Evolutionary conservation across 306 rosid species (phyloP), one percentile per base, ranked within the genome.

Genomic region (Adenanthera pavonina): DNA sequence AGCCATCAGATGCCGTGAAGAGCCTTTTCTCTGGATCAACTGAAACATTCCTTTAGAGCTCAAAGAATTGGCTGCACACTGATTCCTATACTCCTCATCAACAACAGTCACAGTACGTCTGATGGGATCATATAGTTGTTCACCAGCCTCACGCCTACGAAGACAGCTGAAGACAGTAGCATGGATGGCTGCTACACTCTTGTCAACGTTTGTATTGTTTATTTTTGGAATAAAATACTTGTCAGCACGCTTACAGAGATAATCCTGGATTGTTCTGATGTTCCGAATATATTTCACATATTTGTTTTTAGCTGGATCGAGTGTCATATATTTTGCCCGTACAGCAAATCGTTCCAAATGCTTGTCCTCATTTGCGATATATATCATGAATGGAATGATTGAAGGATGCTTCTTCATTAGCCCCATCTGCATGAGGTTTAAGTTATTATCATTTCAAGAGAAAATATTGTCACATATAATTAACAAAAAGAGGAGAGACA

Each of bases 341-440:
- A 92, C 97, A 20, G 97, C 97, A 87, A 92, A 92, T 72, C 95
- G 82, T 82, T 92, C 97, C 91, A 91, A 38, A 85, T 92, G 97
- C 81, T 92, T 92, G 40, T 92, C 97, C 89, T 92, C 97, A 77
- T 91, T 92, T 75, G 93, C 79, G 53, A 92, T 92, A 81, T 88
- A 89, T 74, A 92, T 86, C 97, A 92, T 92, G 83, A 92, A 92
- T 60, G 97, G 97, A 85, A 92, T 80, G 84, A 92, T 87, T 47
- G 97, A 91, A 79, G 95, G 95, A 71, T 92, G 97, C 81, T 91
- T 92, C 86, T 92, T 91, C 97, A 92, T 92, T 65, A 92, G 95
- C 77, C 94, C 97, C 97, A 91, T 91, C 96, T 93, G 86, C 57
- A 70, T 25, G 46, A 81, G 74, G 76, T 69, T 54, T 8, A 65